Evolutionary conservation across 2,329 filamentous ascomycete species (phyloP), one percentile per base, ranked within the genome.

Genomic region (Epichloe sp.): DNA sequence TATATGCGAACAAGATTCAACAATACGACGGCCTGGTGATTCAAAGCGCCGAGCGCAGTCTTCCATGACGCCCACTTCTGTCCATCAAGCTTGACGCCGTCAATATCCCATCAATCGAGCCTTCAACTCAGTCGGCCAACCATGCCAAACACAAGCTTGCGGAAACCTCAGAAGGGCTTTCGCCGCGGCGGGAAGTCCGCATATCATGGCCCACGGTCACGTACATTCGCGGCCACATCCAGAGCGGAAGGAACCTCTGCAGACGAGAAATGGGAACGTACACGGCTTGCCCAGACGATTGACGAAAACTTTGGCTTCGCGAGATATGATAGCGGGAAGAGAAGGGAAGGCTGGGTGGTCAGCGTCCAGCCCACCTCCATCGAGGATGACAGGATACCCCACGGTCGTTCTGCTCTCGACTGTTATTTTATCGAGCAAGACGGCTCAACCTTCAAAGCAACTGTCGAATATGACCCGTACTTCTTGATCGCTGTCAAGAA

Each of bases 401-500:
- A 88, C 53, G 93, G 93, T 38, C 82, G 88, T 57, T 86, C 93
- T 1, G 93, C 88, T 8, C 81, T 98, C 52, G 93, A 98, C 70
- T 96, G 89, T 69, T 98, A 96, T 73, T 98, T 98, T 69, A 85
- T 98, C 53, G 87, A 90, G 60, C 87, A 91, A 53, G 86, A 95
- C 61, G 79, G 88, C 14, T 80, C 83, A 47, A 91, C 86, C 5
- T 98, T 98, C 77, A 98, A 98, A 67, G 90, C 93, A 11, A 96
- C 90, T 0, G 72, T 98, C 57, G 88, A 95, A 70, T 97, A 95
- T 66, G 89, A 97, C 60, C 93, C 93, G 0, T 98, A 98, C 71
- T 95, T 98, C 60, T 70, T 98, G 54, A 81, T 98, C 49, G 91
- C 90, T 0, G 87, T 90, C 49, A 93, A 89, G 67, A 86, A 84